Evolutionary conservation across 2,329 filamentous ascomycete species (phyloP), one percentile per base, ranked within the genome.

Genomic region (Aspergillus sp.): DNA sequence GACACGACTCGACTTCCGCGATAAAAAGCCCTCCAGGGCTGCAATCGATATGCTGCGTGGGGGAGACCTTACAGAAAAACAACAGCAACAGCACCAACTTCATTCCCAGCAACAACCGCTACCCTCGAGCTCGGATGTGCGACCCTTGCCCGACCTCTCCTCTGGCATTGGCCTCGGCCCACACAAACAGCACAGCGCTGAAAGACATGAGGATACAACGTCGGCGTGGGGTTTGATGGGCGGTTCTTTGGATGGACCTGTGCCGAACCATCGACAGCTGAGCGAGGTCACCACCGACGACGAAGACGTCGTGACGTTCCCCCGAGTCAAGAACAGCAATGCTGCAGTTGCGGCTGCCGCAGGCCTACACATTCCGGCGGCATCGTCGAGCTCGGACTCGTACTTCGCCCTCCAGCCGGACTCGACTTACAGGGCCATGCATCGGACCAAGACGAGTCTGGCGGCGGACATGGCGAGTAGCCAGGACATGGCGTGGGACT

Each of bases 241-340:
- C 43, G 49, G 35, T 38, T 17, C 14, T 17, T 7, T 17, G 35
- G 35, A 17, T 7, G 35, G 35, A 11, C 3, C 26, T 9, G 26
- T 30, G 1, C 26, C 26, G 26, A 8, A 30, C 10, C 26, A 30
- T 11, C 35, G 16, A 14, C 35, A n/a, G 16, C 35, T 38, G 51
- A 80, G 88, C 64, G 82, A 85, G 35, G 89, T 86, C 22, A 91
- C 88, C 3, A 95, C 89, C 1, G 89, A 95, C 66, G 90, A 95
- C 53, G 90, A 95, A 56, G 90, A 95, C 47, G 73, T 83, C 14
- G 74, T 90, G 26, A 84, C 87, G 35, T 86, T 92, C 51, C 76
- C 81, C 38, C 74, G 76, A 58, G 74, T 55, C 71, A 76, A 59
- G 63, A 76, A 45, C 68, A 74, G 44, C 50, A 66, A 53, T n/a